Evolutionary conservation across 257 asterid species (phyloP).

Genomic region (Euphrasia confusa): DNA sequence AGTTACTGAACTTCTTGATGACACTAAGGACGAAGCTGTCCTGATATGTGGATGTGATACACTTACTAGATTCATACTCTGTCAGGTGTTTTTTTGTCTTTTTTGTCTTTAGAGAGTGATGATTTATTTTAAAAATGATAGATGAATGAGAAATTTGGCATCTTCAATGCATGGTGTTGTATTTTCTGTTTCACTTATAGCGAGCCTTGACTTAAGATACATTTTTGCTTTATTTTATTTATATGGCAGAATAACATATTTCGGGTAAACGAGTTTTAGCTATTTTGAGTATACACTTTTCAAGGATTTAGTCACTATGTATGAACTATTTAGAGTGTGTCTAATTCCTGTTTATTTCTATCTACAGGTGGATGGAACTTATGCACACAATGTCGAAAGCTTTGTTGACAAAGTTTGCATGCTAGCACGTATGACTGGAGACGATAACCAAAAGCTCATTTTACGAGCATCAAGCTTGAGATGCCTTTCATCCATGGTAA

Average conservation of each 20-base stretch:
- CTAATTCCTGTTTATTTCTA: constrained; percentile 21
- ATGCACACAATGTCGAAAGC: constrained; percentile 62
- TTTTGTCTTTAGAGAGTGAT: neutral
- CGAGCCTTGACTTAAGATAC: neutral
- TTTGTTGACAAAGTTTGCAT: constrained; percentile 63
- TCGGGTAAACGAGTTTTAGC: neutral
- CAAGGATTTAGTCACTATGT: neutral
- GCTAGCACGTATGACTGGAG: constrained; percentile 56
- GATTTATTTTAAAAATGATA: neutral
- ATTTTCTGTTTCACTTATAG: constrained; percentile 19
- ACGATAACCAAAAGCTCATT: constrained; percentile 46
- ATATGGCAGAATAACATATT: neutral
- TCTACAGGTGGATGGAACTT: constrained; percentile 81
- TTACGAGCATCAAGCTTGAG: constrained; percentile 90
- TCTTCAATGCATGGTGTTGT: neutral
- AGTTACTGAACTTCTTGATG: constrained; percentile 66
- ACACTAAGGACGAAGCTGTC: constrained; percentile 53
- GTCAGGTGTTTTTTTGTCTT: constrained; percentile 54
- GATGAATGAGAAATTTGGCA: constrained; percentile 6
- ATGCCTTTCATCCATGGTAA: constrained; percentile 94
- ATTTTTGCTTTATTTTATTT: neutral
- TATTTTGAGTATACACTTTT: neutral
- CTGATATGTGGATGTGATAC: constrained; percentile 76
- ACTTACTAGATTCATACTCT: constrained; percentile 63
- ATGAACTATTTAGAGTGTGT: neutral